These are phyloP conservation scores for Osmanthus fragrans DNA, from an alignment of 257 asterid genomes.

Conservation along the genomic window DNA sequence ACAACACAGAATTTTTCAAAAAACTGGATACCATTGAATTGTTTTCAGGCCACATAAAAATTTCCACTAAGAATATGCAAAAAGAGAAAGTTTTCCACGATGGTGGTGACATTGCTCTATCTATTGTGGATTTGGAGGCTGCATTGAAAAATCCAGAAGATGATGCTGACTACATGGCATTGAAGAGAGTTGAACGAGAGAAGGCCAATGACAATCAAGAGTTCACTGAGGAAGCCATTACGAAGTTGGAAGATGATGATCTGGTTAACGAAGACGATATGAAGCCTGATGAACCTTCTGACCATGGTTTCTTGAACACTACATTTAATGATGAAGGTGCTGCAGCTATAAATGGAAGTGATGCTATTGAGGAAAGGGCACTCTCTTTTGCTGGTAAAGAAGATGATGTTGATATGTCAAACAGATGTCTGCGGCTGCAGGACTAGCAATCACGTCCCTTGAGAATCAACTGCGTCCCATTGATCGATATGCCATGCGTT, in stretches of 20 bases:
- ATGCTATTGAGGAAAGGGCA: slow-evolving; percentile 53
- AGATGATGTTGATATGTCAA: slow-evolving; percentile 89
- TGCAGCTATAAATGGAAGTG: slow-evolving; percentile 30
- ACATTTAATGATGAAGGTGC: slow-evolving; percentile 44
- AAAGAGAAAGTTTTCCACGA: slow-evolving; percentile 41
- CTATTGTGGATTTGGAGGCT: slow-evolving; percentile 90
- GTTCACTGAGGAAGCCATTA: slow-evolving; percentile 78
- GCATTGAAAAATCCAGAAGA: slow-evolving; percentile 96
- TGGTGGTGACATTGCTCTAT: slow-evolving; percentile 54
- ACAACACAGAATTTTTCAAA: slow-evolving; percentile 91
- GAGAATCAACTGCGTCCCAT: too few species aligned
- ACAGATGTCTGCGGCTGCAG: slow-evolving; percentile 95
- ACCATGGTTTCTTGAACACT: slow-evolving; percentile 39
- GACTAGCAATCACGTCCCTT: too few species aligned
- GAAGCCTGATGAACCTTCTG: slow-evolving; percentile 65
- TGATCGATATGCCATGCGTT: too few species aligned
- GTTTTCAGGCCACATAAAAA: slow-evolving; percentile 69
- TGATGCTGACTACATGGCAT: slow-evolving; percentile 99
- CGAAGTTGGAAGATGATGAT: slow-evolving; percentile 88
- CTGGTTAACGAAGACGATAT: slow-evolving; percentile 77
- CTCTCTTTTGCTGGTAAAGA: slow-evolving; percentile 56
- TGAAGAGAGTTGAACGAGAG: slow-evolving; percentile 96
- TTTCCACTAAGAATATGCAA: slow-evolving; percentile 38
- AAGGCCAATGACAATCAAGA: slow-evolving; percentile 99
- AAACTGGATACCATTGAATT: slow-evolving; percentile 90